Evolutionary conservation across 1,139 yeast genomes (phyloP).

Genomic region (Yamadazyma sp.): DNA sequence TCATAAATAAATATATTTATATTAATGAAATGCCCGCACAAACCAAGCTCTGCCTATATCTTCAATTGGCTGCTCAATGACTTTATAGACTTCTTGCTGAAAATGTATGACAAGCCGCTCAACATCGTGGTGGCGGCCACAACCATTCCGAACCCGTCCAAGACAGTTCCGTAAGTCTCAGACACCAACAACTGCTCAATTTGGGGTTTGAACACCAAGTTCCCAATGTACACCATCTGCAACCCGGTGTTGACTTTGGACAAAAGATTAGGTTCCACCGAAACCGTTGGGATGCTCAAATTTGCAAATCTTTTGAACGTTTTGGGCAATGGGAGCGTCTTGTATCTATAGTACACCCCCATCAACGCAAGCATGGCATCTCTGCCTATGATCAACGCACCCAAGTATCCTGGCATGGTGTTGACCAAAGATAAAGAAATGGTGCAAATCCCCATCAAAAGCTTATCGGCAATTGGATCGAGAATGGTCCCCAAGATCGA

Average conservation of each 20-base stretch:
- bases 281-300: constrained; percentile 78
- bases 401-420: constrained; percentile 67
- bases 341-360: constrained; percentile 72
- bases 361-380: constrained; percentile 76
- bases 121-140: constrained; percentile 77
- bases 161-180: constrained; percentile 14
- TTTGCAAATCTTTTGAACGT: constrained; percentile 67
- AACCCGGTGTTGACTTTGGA: constrained; percentile 88
- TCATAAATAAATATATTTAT: too few relatives aligned
- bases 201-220: constrained; percentile 68
- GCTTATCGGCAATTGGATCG: constrained; percentile 95
- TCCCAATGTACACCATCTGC: constrained; percentile 88
- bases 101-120: constrained; percentile 77
- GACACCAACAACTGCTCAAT: constrained; percentile 30
- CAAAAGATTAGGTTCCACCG: constrained; percentile 84
- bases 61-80: constrained; percentile 6
- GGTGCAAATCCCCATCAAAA: constrained; percentile 84
- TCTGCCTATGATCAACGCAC: constrained; percentile 76
- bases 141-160: constrained; percentile 18
- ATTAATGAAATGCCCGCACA: too few relatives aligned
- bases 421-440: constrained; percentile 69
- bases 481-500: constrained; percentile 87
- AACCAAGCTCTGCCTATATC: too few relatives aligned
- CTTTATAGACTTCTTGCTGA: constrained; percentile 56
- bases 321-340: constrained; percentile 73